A percentile compares a stretch with the other conserved stretches of the same genome.
phyloP scores from a whole-genome alignment of 2,329 filamentous ascomycete species.

The Arachnopeziza araneosa region DNA sequence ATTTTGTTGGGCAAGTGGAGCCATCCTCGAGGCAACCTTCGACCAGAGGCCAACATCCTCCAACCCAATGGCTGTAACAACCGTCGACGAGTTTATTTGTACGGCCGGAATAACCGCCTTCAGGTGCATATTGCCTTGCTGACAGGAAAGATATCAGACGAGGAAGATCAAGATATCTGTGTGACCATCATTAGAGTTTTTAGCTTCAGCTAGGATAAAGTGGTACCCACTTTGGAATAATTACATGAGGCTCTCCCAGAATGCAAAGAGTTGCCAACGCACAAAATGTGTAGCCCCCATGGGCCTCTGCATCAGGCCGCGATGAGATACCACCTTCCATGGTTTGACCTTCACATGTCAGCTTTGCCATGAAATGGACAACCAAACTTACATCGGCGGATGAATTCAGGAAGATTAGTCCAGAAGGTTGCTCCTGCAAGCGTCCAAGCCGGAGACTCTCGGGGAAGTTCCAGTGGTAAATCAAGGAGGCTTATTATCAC shows the following conservation, averaged over 20 bases:
- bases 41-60: constrained; percentile 87
- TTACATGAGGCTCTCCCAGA: constrained; percentile 70
- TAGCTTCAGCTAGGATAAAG: background rate
- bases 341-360: constrained; percentile 62
- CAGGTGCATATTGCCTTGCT: constrained; percentile 80
- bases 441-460: constrained; percentile 61
- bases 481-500: constrained; percentile 78
- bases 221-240: constrained; percentile 61
- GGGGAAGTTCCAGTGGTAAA: constrained; percentile 72
- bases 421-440: constrained; percentile 61
- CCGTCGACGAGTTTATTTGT: constrained; percentile 98
- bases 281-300: constrained; percentile 96
- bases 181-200: background rate
- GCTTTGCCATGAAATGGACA: background rate
- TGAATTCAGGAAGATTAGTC: constrained; percentile 70
- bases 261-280: constrained; percentile 85
- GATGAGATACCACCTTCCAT: constrained; percentile 92
- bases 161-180: constrained; percentile 69
- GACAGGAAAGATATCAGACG: constrained; percentile 82
- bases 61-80: constrained; percentile 98
- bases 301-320: constrained; percentile 81
- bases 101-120: constrained; percentile 87
- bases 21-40: constrained; percentile 67
- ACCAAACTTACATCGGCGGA: constrained; percentile 64
- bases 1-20: constrained; percentile 15